phyloP scores from a whole-genome alignment of 164 flowering plant species.

The Kingdonia uniflora region DNA sequence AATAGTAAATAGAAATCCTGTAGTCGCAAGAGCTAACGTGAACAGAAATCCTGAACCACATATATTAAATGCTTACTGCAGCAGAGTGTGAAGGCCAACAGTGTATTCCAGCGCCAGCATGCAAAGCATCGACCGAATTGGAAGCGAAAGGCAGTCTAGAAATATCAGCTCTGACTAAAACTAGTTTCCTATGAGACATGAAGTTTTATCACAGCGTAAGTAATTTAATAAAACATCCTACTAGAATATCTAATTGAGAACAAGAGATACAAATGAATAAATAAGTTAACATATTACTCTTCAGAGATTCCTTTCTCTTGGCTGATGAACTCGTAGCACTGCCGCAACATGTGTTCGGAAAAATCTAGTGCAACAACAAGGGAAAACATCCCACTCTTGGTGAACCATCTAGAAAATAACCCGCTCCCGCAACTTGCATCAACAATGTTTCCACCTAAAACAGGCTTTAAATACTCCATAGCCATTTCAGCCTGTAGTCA shows the following conservation, averaged over 20 bases:
- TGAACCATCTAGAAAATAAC: constrained; percentile 64
- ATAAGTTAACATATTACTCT: constrained; percentile 32
- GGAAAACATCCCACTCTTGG: constrained; percentile 76
- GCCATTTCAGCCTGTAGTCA: constrained; percentile 84
- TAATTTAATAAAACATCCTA: too few relatives aligned
- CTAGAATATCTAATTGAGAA: too few relatives aligned
- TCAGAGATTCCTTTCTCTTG: constrained; percentile 53
- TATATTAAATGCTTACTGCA: constrained; percentile 41
- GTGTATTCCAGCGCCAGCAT: constrained; percentile 94
- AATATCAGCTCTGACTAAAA: constrained; percentile 84
- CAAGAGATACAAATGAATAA: not conserved
- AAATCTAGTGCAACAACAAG: constrained; percentile 77
- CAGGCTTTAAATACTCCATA: constrained; percentile 58
- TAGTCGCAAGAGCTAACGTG: too few relatives aligned
- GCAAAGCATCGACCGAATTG: constrained; percentile 77
- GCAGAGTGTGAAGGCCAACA: constrained; percentile 94
- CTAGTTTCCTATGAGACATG: constrained; percentile 50
- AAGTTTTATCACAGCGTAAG: too few relatives aligned
- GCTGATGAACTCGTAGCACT: constrained; percentile 59
- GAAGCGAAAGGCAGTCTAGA: constrained; percentile 81
- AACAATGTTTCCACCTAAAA: constrained; percentile 66
- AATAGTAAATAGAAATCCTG: too few relatives aligned
- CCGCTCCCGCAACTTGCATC: constrained; percentile 99
- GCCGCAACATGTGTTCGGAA: constrained; percentile 74
- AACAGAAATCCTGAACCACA: too few relatives aligned